Base-by-base conservation (phyloP, 1,284 basidiomycete species). In the Xerocomus nothofagi region DNA sequence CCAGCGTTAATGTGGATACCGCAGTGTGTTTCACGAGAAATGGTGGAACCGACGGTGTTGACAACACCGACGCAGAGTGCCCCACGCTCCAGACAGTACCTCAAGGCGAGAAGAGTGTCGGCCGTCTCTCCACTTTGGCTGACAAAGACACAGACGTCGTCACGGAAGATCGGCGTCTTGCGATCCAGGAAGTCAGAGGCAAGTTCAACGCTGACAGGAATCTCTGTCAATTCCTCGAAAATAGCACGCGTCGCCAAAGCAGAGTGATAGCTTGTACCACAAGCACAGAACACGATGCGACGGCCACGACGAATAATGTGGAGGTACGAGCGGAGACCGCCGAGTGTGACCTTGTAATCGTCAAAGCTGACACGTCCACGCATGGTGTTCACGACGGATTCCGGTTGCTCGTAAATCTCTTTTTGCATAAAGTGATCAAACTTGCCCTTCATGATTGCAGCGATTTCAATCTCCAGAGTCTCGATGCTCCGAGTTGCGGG, bases 381-480 rank as follows among this genome's bases (percentile, higher is more conserved):
- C 97, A 99, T 99, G 45, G 97, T 99, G 82, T 99, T 99, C 73
- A 99, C 93, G 60, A 99, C 97, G 40, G 94, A 98, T 69, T 99
- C 97, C 54, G 96, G 97, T 74, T 99, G 97, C 71, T 99, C 97
- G 80, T 97, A 99, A 67, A 99, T 99, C 74, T 99, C 97, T 79
- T 99, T 99, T 73, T 99, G 96, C 97, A 99, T 99, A 74, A 99
- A 99, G 73, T 97, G 95, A 70, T 96, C 93, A 70, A 98, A 99
- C 71, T 94, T 93, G 69, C 97, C 97, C 82, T 99, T 99, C 97
- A 99, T 99, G 77, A 99, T 99, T 64, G 97, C 97, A 31, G 96
- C 97, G 43, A 99, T 86, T 73, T 99, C 97, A 64, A 99, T 88
- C 75, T 99, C 97, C 65, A 99, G 86, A 15, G 95, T 98, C 78